Conservation (phyloP, 1,139 yeast genomes). For the Insectozyma bohioensis region DNA sequence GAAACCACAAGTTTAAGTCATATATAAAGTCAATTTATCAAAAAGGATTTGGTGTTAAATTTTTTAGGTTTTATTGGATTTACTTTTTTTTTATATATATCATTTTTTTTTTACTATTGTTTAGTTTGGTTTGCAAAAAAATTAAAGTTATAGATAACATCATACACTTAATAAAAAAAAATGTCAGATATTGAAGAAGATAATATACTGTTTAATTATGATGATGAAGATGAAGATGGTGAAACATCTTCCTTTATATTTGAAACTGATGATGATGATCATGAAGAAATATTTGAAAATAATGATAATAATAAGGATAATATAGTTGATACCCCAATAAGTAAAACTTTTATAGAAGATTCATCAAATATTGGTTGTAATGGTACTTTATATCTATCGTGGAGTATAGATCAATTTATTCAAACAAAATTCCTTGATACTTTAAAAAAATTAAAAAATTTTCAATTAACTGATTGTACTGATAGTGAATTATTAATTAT, state of each 20-base stretch:
- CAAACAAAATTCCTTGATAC: slow-evolving; percentile 20
- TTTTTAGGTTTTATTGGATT: no score
- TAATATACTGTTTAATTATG: slow-evolving; percentile 20
- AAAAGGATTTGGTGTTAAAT: no score
- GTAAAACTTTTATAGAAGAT: slow-evolving; percentile 7
- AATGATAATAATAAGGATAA: slow-evolving; percentile 12
- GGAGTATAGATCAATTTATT: slow-evolving; percentile 29
- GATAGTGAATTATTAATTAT: slow-evolving; percentile 49
- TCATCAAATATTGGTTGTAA: slow-evolving; percentile 14
- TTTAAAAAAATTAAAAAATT: slow-evolving; percentile 20
- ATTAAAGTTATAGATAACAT: no score
- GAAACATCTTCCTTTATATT: slow-evolving; percentile 9
- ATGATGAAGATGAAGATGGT: slow-evolving; percentile 22
- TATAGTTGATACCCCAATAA: slow-evolving; percentile 6
- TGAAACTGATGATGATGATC: slow-evolving; percentile 14
- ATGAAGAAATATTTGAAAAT: slow-evolving; percentile 6
- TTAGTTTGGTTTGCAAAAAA: no score
- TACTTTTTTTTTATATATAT: no score
- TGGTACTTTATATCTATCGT: slow-evolving; percentile 22
- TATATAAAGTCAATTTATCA: no score
- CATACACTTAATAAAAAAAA: no score
- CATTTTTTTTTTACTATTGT: no score
- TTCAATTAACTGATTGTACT: slow-evolving; percentile 30
- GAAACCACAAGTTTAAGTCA: no score
- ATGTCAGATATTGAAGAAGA: slow-evolving; percentile 21